Percentiles rank a stretch among this genome's conserved stretches.
These are phyloP conservation scores for Pisolithus orientalis DNA, from an alignment of 768 basidiomycete species.

Conservation along the genomic window DNA sequence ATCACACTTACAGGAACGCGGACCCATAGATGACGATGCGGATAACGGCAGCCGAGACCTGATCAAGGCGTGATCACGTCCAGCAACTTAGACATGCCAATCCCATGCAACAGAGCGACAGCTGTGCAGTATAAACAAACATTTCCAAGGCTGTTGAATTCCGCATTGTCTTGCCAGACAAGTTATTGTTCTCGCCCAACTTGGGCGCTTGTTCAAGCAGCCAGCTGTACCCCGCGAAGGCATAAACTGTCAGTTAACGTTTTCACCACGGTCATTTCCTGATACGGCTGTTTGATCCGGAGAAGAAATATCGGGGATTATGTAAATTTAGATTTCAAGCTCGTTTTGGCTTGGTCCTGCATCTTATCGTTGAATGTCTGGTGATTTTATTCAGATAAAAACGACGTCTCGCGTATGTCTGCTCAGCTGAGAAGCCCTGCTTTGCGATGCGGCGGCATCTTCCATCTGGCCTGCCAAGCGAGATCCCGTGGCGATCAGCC, in stretches of 20 bases:
- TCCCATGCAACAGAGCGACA: background rate
- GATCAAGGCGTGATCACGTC: background rate
- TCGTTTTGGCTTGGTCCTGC: background rate
- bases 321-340: conserved; percentile 1
- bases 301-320: background rate
- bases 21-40: background rate
- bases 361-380: background rate
- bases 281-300: conserved; percentile 1
- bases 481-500: background rate
- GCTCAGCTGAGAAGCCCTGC: background rate
- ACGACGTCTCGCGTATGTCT: background rate
- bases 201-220: background rate
- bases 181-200: conserved; percentile 7
- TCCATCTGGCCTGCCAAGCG: background rate
- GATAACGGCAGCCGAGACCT: background rate
- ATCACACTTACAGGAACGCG: no score
- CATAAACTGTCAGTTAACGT: conserved; percentile 17
- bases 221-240: conserved; percentile 20
- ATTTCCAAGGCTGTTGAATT: background rate
- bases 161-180: background rate
- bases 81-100: no score
- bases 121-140: background rate
- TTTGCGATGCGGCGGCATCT: background rate
- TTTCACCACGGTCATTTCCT: conserved; percentile 9
- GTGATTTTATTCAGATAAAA: background rate